These are phyloP conservation scores for Colletotrichum costaricense DNA, from an alignment of 2,329 filamentous ascomycete genomes.

Conservation along the genomic window DNA sequence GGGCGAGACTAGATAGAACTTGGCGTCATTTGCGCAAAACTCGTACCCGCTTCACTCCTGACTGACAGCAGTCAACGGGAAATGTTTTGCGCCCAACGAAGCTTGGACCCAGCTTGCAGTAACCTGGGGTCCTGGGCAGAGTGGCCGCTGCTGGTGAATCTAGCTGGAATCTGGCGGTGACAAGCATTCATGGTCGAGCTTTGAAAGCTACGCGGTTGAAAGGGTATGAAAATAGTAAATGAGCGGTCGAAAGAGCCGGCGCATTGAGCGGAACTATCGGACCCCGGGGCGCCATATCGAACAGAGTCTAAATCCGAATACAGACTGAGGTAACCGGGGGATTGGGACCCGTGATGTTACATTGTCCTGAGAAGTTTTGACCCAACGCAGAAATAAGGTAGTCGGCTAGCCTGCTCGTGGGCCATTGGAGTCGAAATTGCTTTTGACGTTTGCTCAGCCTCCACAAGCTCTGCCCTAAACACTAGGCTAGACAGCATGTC, in stretches of 20 bases:
- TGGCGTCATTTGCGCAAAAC: neutral
- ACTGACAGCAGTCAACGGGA: neutral
- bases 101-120: neutral
- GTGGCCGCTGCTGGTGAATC: neutral
- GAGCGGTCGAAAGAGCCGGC: neutral
- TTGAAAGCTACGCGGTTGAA: too few species aligned
- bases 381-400: neutral
- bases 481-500: neutral
- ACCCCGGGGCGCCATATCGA: slow-evolving; percentile 7
- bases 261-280: neutral
- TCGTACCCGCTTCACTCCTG: neutral
- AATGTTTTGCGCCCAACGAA: neutral
- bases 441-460: slow-evolving; percentile 22
- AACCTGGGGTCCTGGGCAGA: neutral
- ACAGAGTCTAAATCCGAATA: neutral
- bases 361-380: neutral
- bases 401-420: neutral
- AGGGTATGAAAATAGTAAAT: too few species aligned
- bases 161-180: neutral
- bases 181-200: too few species aligned
- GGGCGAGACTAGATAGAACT: neutral
- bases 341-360: slow-evolving; percentile 1
- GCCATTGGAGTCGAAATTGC: slow-evolving; percentile 13
- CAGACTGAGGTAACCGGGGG: neutral
- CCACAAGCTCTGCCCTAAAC: neutral